phyloP scores from a whole-genome alignment of 2,329 filamentous ascomycete genomes.

The Stromatinia cepivora region DNA sequence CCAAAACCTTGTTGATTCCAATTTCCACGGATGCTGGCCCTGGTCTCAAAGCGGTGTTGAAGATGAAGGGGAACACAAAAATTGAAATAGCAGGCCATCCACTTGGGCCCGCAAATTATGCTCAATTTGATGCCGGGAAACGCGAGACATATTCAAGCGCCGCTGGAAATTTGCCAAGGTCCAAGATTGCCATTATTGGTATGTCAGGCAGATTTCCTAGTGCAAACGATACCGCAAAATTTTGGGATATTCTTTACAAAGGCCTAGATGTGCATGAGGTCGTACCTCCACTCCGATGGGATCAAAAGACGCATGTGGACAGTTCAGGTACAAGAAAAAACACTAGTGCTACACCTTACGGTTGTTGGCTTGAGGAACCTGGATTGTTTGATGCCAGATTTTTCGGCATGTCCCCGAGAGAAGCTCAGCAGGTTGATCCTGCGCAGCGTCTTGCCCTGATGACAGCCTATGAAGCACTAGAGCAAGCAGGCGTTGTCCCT shows the following conservation, averaged over 20 bases:
- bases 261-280: constrained; percentile 24
- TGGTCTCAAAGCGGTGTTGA: no score
- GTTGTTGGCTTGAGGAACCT: constrained; percentile 70
- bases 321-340: constrained; percentile 55
- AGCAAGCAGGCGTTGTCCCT: constrained; percentile 71
- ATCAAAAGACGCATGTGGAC: constrained; percentile 65
- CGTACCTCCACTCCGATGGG: constrained; percentile 62
- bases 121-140: no score
- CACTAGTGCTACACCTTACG: constrained; percentile 68
- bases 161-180: no score
- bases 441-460: constrained; percentile 74
- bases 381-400: constrained; percentile 76
- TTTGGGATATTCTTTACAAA: constrained; percentile 9
- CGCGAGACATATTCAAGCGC: no score
- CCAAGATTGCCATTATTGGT: constrained; percentile 18
- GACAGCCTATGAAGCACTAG: constrained; percentile 76
- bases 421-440: constrained; percentile 76
- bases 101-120: no score
- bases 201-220: constrained; percentile 6
- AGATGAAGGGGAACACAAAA: no score
- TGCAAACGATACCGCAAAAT: neutral
- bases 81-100: no score
- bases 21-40: no score
- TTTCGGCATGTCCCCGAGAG: constrained; percentile 81
- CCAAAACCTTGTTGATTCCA: no score